These are phyloP conservation scores for Tetrapyrgos nigripes DNA, from an alignment of 1,284 basidiomycete genomes.

Conservation along the genomic window DNA sequence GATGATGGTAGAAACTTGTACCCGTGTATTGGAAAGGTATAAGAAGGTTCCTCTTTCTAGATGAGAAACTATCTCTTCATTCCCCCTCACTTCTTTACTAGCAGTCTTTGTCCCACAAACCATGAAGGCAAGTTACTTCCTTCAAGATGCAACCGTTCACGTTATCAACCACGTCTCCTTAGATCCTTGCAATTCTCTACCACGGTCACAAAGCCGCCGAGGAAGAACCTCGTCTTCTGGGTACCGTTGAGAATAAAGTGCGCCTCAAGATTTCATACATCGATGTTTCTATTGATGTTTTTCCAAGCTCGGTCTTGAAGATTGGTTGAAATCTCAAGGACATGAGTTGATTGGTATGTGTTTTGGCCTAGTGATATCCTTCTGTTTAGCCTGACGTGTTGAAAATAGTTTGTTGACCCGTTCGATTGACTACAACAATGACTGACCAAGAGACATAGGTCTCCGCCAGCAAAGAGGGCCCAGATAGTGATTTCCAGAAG, in stretches of 20 bases:
- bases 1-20: constrained; percentile 7
- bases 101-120: constrained; percentile 14
- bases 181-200: constrained; percentile 88
- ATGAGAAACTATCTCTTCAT: not conserved
- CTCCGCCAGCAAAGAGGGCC: constrained; percentile 88
- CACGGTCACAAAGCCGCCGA: constrained; percentile 75
- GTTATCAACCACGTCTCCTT: not conserved
- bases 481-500: constrained; percentile 87
- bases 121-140: constrained; percentile 42
- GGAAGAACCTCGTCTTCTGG: constrained; percentile 86
- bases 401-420: constrained; percentile 10
- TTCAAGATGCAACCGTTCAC: not conserved
- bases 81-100: not conserved
- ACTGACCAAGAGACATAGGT: constrained; percentile 50
- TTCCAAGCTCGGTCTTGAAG: constrained; percentile 70
- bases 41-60: not conserved
- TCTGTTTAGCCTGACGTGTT: not conserved
- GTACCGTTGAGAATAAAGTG: constrained; percentile 90
- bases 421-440: constrained; percentile 2
- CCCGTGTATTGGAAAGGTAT: not conserved
- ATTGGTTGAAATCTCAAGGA: constrained; percentile 78
- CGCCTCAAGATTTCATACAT: constrained; percentile 9
- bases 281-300: not conserved
- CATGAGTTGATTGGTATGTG: constrained; percentile 75
- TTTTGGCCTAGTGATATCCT: not conserved